phyloP scores from a whole-genome alignment of 495 filamentous ascomycete genomes.

The Talaromyces nanjingensis region DNA sequence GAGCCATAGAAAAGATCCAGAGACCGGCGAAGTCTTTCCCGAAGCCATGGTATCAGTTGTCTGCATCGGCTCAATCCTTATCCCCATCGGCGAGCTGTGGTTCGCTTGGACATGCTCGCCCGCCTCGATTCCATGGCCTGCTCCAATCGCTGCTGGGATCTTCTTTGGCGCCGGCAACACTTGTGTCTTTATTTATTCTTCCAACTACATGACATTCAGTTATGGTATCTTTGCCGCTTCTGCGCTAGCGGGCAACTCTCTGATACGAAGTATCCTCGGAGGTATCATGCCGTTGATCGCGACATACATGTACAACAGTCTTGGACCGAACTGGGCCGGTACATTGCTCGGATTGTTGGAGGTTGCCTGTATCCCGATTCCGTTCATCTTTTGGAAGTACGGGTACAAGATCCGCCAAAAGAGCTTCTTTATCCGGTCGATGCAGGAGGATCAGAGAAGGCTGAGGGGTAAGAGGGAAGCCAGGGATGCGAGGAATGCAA shows the following conservation, averaged over 20 bases:
- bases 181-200: conserved; percentile 71
- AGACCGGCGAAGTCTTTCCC: conserved; percentile 58
- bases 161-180: conserved; percentile 76
- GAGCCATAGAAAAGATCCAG: conserved; percentile 57
- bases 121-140: conserved; percentile 63
- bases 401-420: conserved; percentile 58
- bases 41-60: conserved; percentile 71
- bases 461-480: conserved; percentile 40
- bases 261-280: conserved; percentile 61
- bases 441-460: conserved; percentile 64
- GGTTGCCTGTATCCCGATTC: conserved; percentile 61
- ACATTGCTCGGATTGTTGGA: conserved; percentile 74
- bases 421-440: conserved; percentile 63
- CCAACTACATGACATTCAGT: conserved; percentile 67
- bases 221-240: conserved; percentile 76
- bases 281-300: conserved; percentile 69
- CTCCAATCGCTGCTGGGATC: conserved; percentile 68
- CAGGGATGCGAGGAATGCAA: conserved; percentile 5
- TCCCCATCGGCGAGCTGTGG: conserved; percentile 65
- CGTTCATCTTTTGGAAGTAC: conserved; percentile 59
- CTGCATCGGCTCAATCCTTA: conserved; percentile 59
- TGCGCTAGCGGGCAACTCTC: conserved; percentile 70
- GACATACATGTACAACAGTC: conserved; percentile 61
- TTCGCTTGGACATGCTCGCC: conserved; percentile 80
- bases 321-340: conserved; percentile 69